Evolutionary conservation across 768 basidiomycete species (phyloP).

Genomic region (Boletus reticuloceps): DNA sequence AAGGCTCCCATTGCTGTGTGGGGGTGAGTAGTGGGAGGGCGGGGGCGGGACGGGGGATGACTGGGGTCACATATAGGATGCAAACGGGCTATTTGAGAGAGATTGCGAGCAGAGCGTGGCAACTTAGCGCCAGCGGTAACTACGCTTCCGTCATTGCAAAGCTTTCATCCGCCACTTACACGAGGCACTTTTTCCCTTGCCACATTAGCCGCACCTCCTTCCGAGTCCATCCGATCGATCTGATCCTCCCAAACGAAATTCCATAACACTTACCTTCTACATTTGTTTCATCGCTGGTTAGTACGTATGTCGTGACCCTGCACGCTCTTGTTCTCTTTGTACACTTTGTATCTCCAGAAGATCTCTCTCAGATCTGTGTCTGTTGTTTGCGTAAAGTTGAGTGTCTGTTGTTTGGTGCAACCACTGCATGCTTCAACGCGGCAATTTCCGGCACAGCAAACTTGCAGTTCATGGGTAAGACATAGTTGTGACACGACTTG

Average conservation of each 20-base stretch:
- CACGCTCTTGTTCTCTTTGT: not conserved
- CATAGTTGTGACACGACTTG: too few species aligned
- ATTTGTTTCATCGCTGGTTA: not conserved
- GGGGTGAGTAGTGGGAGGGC: not conserved
- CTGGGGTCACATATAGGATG: not conserved
- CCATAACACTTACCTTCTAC: constrained; percentile 13
- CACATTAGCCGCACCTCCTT: constrained; percentile 13
- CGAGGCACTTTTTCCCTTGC: constrained; percentile 11
- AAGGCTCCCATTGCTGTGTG: constrained; percentile 19
- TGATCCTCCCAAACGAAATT: constrained; percentile 13
- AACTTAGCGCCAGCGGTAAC: constrained; percentile 13
- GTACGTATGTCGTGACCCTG: not conserved
- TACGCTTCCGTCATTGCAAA: constrained; percentile 22
- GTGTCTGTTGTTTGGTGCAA: too few species aligned
- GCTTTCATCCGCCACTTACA: constrained; percentile 22
- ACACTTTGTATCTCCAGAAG: not conserved
- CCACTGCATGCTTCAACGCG: too few species aligned
- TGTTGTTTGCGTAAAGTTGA: too few species aligned
- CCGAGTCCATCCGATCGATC: constrained; percentile 15
- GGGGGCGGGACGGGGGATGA: not conserved
- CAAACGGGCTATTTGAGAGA: constrained; percentile 18
- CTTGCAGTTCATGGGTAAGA: too few species aligned
- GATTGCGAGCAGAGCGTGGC: constrained; percentile 8
- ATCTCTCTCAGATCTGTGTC: not conserved
- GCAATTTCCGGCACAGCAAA: too few species aligned